Percentiles rank a stretch among this genome's conserved stretches.
phyloP scores from a whole-genome alignment of 2,329 filamentous ascomycete genomes.

The Xylariaceae sp. region DNA sequence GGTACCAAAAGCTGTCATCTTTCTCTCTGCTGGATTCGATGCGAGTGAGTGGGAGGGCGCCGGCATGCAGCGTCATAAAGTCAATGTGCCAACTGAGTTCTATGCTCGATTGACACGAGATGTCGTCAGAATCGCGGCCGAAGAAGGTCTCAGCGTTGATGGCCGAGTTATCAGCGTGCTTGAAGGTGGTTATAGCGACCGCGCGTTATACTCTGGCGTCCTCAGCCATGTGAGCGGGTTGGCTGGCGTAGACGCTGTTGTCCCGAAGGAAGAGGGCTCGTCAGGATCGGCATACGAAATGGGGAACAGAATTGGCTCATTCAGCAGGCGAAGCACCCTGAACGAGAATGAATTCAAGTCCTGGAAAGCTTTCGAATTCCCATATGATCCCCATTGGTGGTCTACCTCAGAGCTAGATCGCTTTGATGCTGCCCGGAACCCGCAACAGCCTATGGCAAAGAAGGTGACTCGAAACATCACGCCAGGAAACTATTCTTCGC shows the following conservation, averaged over 20 bases:
- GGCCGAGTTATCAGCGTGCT: slow-evolving; percentile 89
- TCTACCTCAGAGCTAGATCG: slow-evolving; percentile 59
- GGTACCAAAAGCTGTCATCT: slow-evolving; percentile 78
- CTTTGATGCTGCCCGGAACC: slow-evolving; percentile 58
- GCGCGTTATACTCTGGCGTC: slow-evolving; percentile 82
- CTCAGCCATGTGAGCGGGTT: slow-evolving; percentile 87
- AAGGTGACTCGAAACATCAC: slow-evolving; percentile 55
- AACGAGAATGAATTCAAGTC: slow-evolving; percentile 27
- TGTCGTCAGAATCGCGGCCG: slow-evolving; percentile 74
- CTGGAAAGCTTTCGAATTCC: slow-evolving; percentile 32
- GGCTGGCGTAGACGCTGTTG: slow-evolving; percentile 49
- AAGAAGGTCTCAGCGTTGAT: slow-evolving; percentile 72
- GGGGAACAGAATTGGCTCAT: slow-evolving; percentile 46
- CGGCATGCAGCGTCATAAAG: slow-evolving; percentile 93
- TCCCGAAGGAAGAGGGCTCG: slow-evolving; percentile 34
- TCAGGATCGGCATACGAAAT: slow-evolving; percentile 56
- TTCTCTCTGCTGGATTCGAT: slow-evolving; percentile 94
- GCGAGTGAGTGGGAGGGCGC: slow-evolving; percentile 90
- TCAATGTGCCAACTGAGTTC: slow-evolving; percentile 95
- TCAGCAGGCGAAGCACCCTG: slow-evolving; percentile 33
- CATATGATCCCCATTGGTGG: slow-evolving; percentile 73
- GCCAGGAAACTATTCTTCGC: slow-evolving; percentile 74
- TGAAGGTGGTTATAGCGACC: slow-evolving; percentile 93
- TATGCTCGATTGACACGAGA: slow-evolving; percentile 89
- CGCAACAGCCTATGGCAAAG: slow-evolving; percentile 46